Evolutionary conservation across 2,329 filamentous ascomycete genomes (phyloP).

Genomic region (Ophiosphaerella korrae): DNA sequence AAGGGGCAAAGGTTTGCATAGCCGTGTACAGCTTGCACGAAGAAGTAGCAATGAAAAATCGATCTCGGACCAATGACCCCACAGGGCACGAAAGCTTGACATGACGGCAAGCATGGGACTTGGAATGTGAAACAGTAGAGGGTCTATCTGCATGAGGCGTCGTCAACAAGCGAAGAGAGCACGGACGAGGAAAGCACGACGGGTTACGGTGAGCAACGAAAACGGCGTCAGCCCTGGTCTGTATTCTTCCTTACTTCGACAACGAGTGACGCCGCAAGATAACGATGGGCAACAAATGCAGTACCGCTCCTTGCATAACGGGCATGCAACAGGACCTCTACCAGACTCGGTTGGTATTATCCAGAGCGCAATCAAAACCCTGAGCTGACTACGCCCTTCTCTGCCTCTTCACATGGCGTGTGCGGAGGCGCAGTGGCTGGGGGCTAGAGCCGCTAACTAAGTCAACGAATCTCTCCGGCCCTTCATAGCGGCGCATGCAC

Average conservation of each 20-base stretch:
- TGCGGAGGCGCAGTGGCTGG: slow-evolving; percentile 18
- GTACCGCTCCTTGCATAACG: slow-evolving; percentile 7
- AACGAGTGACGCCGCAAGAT: slow-evolving; percentile 9
- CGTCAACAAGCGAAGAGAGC: slow-evolving; percentile 1
- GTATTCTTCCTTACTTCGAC: slow-evolving; percentile 7
- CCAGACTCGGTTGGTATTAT: neutral
- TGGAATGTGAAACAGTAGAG: slow-evolving; percentile 5
- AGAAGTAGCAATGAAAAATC: neutral
- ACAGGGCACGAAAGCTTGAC: neutral
- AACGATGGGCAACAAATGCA: slow-evolving; percentile 5
- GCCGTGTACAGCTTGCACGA: too few species aligned
- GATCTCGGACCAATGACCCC: neutral
- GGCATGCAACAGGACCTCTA: neutral
- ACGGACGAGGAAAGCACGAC: neutral
- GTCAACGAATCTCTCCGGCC: neutral
- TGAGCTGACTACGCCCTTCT: slow-evolving; percentile 7
- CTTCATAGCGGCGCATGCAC: neutral
- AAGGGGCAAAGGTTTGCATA: too few species aligned
- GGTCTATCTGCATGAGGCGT: slow-evolving; percentile 2
- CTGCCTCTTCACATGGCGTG: slow-evolving; percentile 11
- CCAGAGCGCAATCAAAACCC: slow-evolving; percentile 7
- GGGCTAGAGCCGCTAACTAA: slow-evolving; percentile 4
- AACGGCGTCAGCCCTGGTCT: slow-evolving; percentile 1
- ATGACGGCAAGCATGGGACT: slow-evolving; percentile 1
- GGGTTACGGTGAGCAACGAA: too few species aligned